Evolutionary conservation across 176 grass and related monocot genomes (phyloP), one percentile per base, ranked within the genome.

Genomic region (Avena sativa): DNA sequence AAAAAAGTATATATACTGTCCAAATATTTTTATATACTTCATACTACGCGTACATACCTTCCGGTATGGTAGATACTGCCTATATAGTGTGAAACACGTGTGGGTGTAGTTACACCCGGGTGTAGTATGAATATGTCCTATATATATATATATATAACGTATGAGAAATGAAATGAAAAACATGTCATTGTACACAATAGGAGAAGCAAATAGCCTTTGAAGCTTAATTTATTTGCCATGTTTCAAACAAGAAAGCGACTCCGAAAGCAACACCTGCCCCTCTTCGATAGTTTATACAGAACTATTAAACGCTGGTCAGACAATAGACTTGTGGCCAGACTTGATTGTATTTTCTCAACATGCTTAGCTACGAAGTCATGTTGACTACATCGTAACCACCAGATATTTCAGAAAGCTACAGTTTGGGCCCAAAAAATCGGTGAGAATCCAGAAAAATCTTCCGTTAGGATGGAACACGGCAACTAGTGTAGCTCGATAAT

Each of bases 331-430:
- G 5, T 74, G 67, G 57, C 62, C 74, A 84, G 34, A 58, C 66
- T 4, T 66, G 55, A 23, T 34, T 58, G 21, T 17, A 56, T 74
- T 80, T 79, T 17, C 17, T 23, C 72, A 83, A 84, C 34, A 25
- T 76, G 71, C 32, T 53, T 81, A 71, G 28, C 59, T 51, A 62
- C 56, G 70, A 85, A 88, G 34, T 16, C 51, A 76, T 55, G 86
- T 71, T 85, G 82, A 82, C 63, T 82, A 77, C 78, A 91, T 85
- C 78, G 12, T 72, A 88, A 72, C 82, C 60, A 91, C 78, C 71
- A 36, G 78, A 82, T 64, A 91, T 77, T 81, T 76, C 51, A 53
- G 53, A 71, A 81, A 88, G 28, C 8, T 87, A 85, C 20, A 71
- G 15, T 11, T 52, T 64, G n/a, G 21, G 17, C 9, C 17, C 6